A percentile compares a stretch with the other conserved stretches of the same genome.
Conservation (phyloP, 257 asterid genomes). For the Fraxinus anomala region DNA sequence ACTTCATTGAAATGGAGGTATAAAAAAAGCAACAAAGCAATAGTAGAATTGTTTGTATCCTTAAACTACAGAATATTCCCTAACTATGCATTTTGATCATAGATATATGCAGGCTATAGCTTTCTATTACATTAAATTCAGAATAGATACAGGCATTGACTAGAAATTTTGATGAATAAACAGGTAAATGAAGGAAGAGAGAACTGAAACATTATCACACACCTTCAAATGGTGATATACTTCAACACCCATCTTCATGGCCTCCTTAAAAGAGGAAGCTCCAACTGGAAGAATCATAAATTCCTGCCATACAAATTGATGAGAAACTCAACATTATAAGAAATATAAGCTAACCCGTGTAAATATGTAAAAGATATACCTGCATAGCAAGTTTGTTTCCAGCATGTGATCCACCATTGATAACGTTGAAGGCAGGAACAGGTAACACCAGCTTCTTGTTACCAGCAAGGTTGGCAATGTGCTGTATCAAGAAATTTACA, state of each 20-base stretch:
- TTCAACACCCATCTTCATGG: conserved; percentile 99
- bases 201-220: conserved; percentile 16
- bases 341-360: neutral
- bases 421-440: conserved; percentile 97
- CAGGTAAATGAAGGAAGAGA: neutral
- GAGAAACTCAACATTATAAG: neutral
- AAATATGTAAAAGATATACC: conserved; percentile 43
- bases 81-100: neutral
- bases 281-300: conserved; percentile 98
- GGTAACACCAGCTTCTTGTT: conserved; percentile 93
- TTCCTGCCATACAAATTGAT: conserved; percentile 50
- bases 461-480: conserved; percentile 94
- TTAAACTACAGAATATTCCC: neutral
- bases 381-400: conserved; percentile 99
- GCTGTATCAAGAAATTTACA: conserved; percentile 49
- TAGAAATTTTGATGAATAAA: neutral
- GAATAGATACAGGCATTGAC: neutral
- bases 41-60: neutral
- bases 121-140: neutral
- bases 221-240: conserved; percentile 96
- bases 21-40: neutral
- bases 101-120: neutral
- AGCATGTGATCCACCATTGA: conserved; percentile 98
- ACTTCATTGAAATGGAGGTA: neutral
- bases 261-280: conserved; percentile 90